Percentiles rank a stretch among this genome's conserved stretches.
Evolutionary conservation across 192 early-diverging fungal genomes (phyloP).

Genomic region (Mortierella claussenii): DNA sequence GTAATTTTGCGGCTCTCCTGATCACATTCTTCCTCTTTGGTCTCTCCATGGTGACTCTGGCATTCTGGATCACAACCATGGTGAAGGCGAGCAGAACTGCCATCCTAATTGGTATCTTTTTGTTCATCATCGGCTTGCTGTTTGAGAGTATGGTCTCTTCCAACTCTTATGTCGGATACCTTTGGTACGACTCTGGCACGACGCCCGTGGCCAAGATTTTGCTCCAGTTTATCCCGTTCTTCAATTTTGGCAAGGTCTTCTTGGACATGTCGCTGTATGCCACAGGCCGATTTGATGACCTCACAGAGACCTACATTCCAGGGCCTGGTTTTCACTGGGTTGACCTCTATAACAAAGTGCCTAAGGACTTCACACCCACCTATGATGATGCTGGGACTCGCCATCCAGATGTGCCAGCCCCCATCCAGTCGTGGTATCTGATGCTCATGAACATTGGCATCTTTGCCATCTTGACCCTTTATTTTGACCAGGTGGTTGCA

Average conservation of each 20-base stretch:
- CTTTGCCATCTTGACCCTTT: conserved; percentile 74
- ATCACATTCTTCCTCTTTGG: conserved; percentile 81
- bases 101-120: conserved; percentile 78
- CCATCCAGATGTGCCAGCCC: conserved; percentile 65
- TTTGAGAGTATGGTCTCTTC: conserved; percentile 70
- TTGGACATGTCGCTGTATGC: conserved; percentile 70
- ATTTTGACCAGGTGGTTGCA: conserved; percentile 81
- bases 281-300: conserved; percentile 57
- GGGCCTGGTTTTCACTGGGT: conserved; percentile 72
- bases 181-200: conserved; percentile 59
- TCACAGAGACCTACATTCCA: conserved; percentile 71
- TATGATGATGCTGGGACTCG: conserved; percentile 53
- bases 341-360: conserved; percentile 58
- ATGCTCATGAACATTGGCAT: conserved; percentile 70
- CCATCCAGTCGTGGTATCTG: conserved; percentile 70
- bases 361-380: conserved; percentile 54
- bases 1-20: conserved; percentile 65
- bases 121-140: conserved; percentile 82
- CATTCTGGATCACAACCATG: conserved; percentile 76
- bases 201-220: conserved; percentile 22
- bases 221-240: conserved; percentile 63
- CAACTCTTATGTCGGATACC: conserved; percentile 56
- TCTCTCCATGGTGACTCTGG: conserved; percentile 76
- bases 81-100: conserved; percentile 69
- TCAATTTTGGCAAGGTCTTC: conserved; percentile 75